Evolutionary conservation across 139 green algal species (phyloP), one percentile per base, ranked within the genome.

Genomic region (Micractinium conductrix): DNA sequence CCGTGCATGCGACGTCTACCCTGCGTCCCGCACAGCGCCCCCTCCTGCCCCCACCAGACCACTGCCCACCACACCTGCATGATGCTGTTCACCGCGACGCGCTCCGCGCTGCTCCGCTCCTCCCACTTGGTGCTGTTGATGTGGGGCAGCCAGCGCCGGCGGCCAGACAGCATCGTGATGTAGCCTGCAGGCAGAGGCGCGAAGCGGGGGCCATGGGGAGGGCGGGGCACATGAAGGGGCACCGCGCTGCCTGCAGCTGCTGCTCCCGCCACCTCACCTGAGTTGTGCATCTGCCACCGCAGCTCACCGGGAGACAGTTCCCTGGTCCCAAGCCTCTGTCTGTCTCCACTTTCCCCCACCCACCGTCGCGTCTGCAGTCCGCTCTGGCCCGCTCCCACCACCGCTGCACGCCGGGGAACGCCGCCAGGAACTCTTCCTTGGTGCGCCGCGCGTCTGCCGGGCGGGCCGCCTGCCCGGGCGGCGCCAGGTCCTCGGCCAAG

Each of bases 1-100:
- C n/a, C n/a, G n/a, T n/a, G n/a, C n/a, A n/a, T n/a, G n/a, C n/a
- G n/a, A n/a, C n/a, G n/a, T n/a, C n/a, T n/a, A n/a, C n/a, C n/a
- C n/a, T n/a, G n/a, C n/a, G n/a, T n/a, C n/a, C n/a, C n/a, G n/a
- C n/a, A n/a, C n/a, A n/a, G n/a, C n/a, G n/a, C n/a, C n/a, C n/a
- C n/a, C n/a, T n/a, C n/a, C n/a, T n/a, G n/a, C n/a, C n/a, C n/a
- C n/a, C n/a, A n/a, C n/a, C n/a, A n/a, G n/a, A n/a, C n/a, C n/a
- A n/a, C n/a, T n/a, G n/a, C n/a, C n/a, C n/a, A n/a, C n/a, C 48
- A 16, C 53, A 35, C 70, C 70, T 78, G 70, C 28, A 78, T 53
- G 43, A 91, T 68, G 10, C 75, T 94, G 90, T 97, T 97, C 17
- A 97, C 87, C 0, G 94, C 94, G 75, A 91, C 82, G 17, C 94